phyloP scores from a whole-genome alignment of 2,329 filamentous ascomycete genomes.

The Arthrobotrys entomopaga region DNA sequence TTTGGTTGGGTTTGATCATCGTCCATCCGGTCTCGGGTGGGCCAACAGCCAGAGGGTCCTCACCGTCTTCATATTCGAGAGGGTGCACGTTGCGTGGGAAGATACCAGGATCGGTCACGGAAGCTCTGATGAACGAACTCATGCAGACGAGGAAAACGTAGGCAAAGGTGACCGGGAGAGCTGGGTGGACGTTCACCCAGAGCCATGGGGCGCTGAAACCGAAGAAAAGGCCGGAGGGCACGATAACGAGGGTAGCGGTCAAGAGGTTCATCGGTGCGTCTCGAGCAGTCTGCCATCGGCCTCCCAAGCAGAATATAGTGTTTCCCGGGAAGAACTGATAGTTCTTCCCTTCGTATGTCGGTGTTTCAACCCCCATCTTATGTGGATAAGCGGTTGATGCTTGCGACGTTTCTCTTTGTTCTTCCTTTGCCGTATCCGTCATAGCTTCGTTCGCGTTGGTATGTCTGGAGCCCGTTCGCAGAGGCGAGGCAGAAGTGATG shows the following conservation, averaged over 20 bases:
- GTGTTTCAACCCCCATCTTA: conserved; percentile 17
- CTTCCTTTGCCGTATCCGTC: conserved; percentile 28
- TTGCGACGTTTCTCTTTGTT: conserved; percentile 42
- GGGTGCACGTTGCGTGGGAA: conserved; percentile 88
- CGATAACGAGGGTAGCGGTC: conserved; percentile 80
- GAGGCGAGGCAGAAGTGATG: conserved; percentile 56
- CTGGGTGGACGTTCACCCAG: conserved; percentile 86
- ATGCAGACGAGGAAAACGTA: conserved; percentile 92
- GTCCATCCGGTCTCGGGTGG: conserved; percentile 94
- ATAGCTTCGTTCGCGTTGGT: conserved; percentile 46
- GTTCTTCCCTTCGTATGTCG: conserved; percentile 70
- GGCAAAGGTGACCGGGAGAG: conserved; percentile 86
- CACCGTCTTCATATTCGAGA: conserved; percentile 70
- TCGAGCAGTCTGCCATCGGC: conserved; percentile 85
- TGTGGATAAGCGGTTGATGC: conserved; percentile 28
- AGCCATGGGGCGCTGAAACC: conserved; percentile 76
- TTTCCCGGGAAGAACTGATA: conserved; percentile 95
- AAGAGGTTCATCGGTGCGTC: conserved; percentile 88
- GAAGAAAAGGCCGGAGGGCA: conserved; percentile 86
- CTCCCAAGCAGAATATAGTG: conserved; percentile 86
- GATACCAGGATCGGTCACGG: conserved; percentile 90
- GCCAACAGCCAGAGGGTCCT: conserved; percentile 82
- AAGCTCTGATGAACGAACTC: conserved; percentile 93
- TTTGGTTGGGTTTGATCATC: conserved; percentile 82
- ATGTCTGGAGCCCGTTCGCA: conserved; percentile 62